Evolutionary conservation across 352 stramenopile genomes (phyloP), one percentile per base, ranked within the genome.

Genomic region (Pythium vanterpoolii): DNA sequence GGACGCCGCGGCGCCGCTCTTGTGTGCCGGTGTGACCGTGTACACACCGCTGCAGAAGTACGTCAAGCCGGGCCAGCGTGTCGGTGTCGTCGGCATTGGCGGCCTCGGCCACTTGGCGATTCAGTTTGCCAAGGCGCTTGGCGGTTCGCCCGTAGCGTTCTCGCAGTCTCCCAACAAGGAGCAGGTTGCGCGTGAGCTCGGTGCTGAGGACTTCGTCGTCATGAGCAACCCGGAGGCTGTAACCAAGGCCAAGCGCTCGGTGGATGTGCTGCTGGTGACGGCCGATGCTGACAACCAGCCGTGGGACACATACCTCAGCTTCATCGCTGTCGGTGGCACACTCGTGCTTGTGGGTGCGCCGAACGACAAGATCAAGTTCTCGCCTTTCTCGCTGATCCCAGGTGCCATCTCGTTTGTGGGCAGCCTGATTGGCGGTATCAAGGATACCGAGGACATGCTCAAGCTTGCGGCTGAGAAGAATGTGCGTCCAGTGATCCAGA

Each of bases 31-130:
- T 38, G 31, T 38, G 31, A 38, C 31, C 16, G 31, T 5, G 1
- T 38, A 38, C 31, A 38, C 1, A 14, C 2, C 2, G 31, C 31
- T 38, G 31, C 31, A n/a, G n/a, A n/a, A 38, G 31, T 5, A 2
- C 31, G 31, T 71, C 18, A 42, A 74, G 52, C 16, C 55, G 14
- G 67, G 66, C 21, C 19, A 71, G 26, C 67, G 61, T 11, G 63
- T 93, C 7, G 79, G 61, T 36, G 65, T 93, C 18, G 69, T 76
- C 0, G 83, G 83, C 21, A 70, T 90, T 49, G 83, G 82, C 42
- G 83, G 83, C 27, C 65, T 92, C 14, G 83, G 83, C 31, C 83
- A 92, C 53, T 75, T 92, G 62, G 79, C 55, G 2, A 51, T 92
- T 34, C 87, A 90, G 65, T 74, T 90, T 45, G 76, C 68, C 27